Conservation (phyloP, 176 grass and related monocot species). For the Phyllostachys edulis region DNA sequence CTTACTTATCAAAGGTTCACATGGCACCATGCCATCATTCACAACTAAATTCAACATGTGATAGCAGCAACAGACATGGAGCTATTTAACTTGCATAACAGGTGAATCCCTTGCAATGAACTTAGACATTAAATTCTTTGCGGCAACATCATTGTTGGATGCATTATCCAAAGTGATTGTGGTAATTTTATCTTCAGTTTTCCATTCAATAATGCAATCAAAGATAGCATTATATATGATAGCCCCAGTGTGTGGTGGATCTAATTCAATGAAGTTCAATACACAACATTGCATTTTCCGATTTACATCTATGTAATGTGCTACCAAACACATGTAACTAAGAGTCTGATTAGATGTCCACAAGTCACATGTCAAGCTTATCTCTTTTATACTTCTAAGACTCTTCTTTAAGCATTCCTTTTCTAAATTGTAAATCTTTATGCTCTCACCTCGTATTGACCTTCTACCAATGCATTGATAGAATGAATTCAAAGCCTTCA, state of each 20-base stretch:
- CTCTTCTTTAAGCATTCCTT: too few species aligned
- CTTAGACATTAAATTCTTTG: neutral
- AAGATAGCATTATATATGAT: too few species aligned
- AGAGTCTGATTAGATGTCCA: neutral
- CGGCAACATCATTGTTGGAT: neutral
- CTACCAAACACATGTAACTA: neutral
- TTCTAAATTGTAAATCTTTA: too few species aligned
- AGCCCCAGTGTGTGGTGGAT: too few species aligned
- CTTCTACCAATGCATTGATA: too few species aligned
- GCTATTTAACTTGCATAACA: neutral
- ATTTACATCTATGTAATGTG: too few species aligned
- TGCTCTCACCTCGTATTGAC: too few species aligned
- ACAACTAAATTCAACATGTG: neutral
- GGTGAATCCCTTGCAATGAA: neutral
- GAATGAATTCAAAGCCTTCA: too few species aligned
- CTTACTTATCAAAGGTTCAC: neutral
- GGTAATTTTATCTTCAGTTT: too few species aligned
- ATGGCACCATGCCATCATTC: neutral
- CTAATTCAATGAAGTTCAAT: too few species aligned
- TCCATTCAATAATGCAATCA: too few species aligned
- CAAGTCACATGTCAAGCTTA: neutral
- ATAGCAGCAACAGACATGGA: neutral
- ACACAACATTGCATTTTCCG: too few species aligned
- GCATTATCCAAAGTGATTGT: neutral
- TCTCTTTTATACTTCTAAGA: neutral